Evolutionary conservation across 176 grass and related monocot genomes (phyloP).

Genomic region (Avena sativa): DNA sequence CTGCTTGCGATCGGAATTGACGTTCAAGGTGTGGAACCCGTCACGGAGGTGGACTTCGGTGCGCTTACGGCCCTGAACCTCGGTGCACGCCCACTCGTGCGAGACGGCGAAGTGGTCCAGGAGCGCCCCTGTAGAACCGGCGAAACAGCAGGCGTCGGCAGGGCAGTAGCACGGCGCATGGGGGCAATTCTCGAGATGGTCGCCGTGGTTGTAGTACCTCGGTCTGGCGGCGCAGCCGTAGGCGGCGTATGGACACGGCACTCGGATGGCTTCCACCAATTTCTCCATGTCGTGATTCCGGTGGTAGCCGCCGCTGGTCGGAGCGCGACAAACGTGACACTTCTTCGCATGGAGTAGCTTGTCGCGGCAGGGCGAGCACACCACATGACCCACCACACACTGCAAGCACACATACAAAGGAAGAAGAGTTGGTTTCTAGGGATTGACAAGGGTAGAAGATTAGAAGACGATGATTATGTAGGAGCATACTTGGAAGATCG

Average conservation of each 20-base stretch:
- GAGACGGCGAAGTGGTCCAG: background rate
- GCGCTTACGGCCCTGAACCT: no score
- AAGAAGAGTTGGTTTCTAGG: background rate
- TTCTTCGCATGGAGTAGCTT: background rate
- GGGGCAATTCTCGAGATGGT: background rate
- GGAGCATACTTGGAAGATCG: no score
- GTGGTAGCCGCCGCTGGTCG: background rate
- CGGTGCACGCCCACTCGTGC: slow-evolving; percentile 1
- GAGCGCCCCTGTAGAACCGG: background rate
- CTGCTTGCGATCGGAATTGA: background rate
- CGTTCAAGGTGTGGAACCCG: background rate
- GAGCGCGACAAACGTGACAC: background rate
- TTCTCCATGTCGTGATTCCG: background rate
- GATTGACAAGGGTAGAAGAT: background rate
- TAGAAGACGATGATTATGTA: no score
- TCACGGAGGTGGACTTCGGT: background rate
- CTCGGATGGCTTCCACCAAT: background rate
- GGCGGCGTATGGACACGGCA: background rate
- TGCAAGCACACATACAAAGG: background rate
- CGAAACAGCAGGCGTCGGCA: background rate
- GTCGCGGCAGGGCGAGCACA: slow-evolving; percentile 5
- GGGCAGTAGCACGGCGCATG: background rate
- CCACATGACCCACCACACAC: background rate
- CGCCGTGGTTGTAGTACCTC: background rate
- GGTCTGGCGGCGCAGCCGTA: background rate